Conservation (phyloP, 148 eudicot genomes). For the Camellia lanceoleosa region DNA sequence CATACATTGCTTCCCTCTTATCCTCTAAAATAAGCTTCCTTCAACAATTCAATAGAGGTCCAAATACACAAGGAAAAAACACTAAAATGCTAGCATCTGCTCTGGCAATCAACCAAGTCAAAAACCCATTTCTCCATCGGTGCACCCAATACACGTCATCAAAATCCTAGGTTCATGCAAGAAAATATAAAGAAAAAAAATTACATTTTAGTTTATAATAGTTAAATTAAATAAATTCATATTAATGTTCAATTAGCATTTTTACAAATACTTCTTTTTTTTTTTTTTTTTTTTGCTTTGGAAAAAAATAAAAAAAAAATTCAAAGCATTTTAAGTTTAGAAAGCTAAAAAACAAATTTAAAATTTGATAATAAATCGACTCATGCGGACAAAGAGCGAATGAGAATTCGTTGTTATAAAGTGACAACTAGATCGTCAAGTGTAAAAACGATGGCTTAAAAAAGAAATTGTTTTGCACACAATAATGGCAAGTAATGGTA, state of each 20-base stretch:
- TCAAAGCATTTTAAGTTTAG: neutral
- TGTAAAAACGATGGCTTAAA: neutral
- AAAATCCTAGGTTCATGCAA: constrained; percentile 9
- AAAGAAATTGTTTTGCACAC: neutral
- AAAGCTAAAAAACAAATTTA: neutral
- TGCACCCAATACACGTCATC: constrained; percentile 3
- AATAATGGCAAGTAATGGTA: neutral
- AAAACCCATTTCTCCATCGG: neutral
- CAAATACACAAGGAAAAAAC: neutral
- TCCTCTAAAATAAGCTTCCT: constrained; percentile 6
- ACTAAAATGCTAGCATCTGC: neutral
- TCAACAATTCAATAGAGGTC: constrained; percentile 1
- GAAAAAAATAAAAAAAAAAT: neutral
- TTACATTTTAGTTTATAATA: neutral
- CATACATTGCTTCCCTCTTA: constrained; percentile 52
- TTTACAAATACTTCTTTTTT: neutral
- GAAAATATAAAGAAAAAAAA: neutral
- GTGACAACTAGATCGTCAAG: neutral
- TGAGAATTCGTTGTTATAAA: neutral
- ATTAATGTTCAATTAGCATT: too few species aligned
- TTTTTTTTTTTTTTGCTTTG: neutral
- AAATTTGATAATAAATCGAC: neutral
- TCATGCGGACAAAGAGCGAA: neutral
- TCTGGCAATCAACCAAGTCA: neutral
- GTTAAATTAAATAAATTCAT: too few species aligned